These are phyloP conservation scores for Fusarium phyllophilum DNA, from an alignment of 2,329 filamentous ascomycete species.

Conservation along the genomic window DNA sequence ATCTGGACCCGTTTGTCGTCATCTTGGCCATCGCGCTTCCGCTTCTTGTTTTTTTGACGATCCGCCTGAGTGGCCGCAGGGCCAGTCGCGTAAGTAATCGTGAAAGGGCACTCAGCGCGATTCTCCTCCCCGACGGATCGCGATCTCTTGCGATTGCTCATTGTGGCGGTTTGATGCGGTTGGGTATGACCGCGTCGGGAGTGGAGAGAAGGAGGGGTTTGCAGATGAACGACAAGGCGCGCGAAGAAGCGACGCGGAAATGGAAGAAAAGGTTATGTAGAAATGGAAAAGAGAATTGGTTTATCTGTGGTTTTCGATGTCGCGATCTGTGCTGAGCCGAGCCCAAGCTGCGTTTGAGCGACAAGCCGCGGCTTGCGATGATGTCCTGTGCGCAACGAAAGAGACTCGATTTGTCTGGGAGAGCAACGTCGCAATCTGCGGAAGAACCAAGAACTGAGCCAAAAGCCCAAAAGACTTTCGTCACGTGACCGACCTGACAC, in stretches of 20 bases:
- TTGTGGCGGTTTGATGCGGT: conserved; percentile 36
- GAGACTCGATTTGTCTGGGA: conserved; percentile 39
- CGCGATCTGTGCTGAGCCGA: conserved; percentile 39
- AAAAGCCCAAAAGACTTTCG: conserved; percentile 34
- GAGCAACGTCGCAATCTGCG: conserved; percentile 44
- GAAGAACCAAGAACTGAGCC: conserved; percentile 37
- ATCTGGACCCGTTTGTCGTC: conserved; percentile 58
- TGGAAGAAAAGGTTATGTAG: neutral
- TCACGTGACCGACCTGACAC: conserved; percentile 36
- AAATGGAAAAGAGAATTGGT: conserved; percentile 3
- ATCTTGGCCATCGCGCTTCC: conserved; percentile 58
- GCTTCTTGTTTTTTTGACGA: conserved; percentile 58
- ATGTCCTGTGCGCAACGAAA: conserved; percentile 45
- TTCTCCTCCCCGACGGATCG: conserved; percentile 60
- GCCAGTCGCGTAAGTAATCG: conserved; percentile 49
- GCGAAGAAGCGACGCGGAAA: conserved; percentile 10
- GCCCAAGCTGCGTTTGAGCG: conserved; percentile 45
- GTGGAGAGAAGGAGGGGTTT: conserved; percentile 44
- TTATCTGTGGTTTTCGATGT: conserved; percentile 17
- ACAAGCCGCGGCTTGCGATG: conserved; percentile 46
- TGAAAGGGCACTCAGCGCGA: conserved; percentile 67
- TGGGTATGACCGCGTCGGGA: conserved; percentile 41
- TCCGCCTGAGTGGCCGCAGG: conserved; percentile 47
- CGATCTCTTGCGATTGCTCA: conserved; percentile 61
- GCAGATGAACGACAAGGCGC: conserved; percentile 33